Evolutionary conservation across 805 yeast genomes (phyloP).

Genomic region (Spathaspora boniae): DNA sequence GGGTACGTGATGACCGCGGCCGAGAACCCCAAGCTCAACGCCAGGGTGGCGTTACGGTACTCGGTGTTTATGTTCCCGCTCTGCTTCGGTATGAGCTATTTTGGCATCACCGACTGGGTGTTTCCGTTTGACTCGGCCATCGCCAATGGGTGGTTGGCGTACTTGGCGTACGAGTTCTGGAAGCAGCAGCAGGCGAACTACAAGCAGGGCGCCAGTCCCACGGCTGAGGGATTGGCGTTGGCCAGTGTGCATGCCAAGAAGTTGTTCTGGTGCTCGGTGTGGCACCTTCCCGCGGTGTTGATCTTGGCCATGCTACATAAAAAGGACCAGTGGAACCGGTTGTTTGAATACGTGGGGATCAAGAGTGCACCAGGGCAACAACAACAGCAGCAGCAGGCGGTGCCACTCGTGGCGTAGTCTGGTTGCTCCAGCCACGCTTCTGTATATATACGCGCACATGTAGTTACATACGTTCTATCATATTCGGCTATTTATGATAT

Average conservation of each 20-base stretch:
- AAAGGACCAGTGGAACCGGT: conserved; percentile 86
- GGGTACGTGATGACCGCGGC: conserved; percentile 98
- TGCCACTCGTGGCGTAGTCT: too few species aligned
- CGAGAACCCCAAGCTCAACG: conserved; percentile 86
- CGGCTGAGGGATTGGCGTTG: conserved; percentile 52
- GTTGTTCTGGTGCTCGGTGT: conserved; percentile 90
- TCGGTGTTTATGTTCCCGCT: conserved; percentile 92
- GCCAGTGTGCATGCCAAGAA: conserved; percentile 76
- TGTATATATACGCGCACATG: too few species aligned
- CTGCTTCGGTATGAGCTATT: conserved; percentile 78
- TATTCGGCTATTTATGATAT: too few species aligned
- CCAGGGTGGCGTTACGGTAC: conserved; percentile 88
- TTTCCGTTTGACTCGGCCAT: conserved; percentile 79
- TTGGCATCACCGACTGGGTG: conserved; percentile 74
- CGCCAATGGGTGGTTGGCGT: conserved; percentile 82
- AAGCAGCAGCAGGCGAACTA: conserved; percentile 68
- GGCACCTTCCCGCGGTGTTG: conserved; percentile 88
- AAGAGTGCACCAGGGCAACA: conserved; percentile 1
- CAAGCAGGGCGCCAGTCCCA: conserved; percentile 37
- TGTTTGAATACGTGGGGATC: conserved; percentile 28
- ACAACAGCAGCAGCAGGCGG: too few species aligned
- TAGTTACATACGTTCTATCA: too few species aligned
- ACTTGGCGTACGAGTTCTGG: conserved; percentile 81
- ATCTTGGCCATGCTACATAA: conserved; percentile 93
- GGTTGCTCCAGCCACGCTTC: too few species aligned